phyloP scores from a whole-genome alignment of 1,284 basidiomycete genomes.

The Cutaneotrichosporon sp. region DNA sequence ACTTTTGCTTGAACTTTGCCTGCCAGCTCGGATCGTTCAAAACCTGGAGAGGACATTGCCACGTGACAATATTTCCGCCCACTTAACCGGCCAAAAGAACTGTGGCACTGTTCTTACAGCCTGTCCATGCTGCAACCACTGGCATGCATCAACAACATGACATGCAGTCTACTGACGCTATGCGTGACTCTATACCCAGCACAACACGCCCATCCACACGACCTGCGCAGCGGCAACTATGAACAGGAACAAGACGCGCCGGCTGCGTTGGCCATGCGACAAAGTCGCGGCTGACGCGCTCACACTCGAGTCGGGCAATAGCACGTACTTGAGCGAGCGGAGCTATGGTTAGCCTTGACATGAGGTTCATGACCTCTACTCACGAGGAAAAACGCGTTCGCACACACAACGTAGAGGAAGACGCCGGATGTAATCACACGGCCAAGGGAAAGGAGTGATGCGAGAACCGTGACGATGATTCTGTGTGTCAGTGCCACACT shows the following conservation, averaged over 20 bases:
- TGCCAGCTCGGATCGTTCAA: too few species aligned
- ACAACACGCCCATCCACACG: constrained; percentile 71
- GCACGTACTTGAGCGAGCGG: constrained; percentile 87
- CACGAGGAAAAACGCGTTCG: constrained; percentile 92
- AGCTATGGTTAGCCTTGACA: constrained; percentile 43
- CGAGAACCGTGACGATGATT: constrained; percentile 47
- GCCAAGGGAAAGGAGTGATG: constrained; percentile 51
- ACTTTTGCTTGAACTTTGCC: constrained; percentile 1
- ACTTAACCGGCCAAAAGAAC: too few species aligned
- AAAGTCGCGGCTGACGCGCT: constrained; percentile 58
- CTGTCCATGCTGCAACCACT: too few species aligned
- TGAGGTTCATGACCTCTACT: constrained; percentile 35
- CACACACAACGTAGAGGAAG: constrained; percentile 78
- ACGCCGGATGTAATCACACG: constrained; percentile 63
- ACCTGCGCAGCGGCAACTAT: constrained; percentile 65
- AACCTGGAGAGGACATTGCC: too few species aligned
- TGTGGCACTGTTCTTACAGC: too few species aligned
- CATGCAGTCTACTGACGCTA: constrained; percentile 5
- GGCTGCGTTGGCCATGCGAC: constrained; percentile 69
- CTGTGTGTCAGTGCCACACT: constrained; percentile 15
- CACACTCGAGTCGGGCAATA: constrained; percentile 65
- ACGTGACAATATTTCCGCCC: too few species aligned
- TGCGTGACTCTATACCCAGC: constrained; percentile 53
- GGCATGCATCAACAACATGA: background rate
- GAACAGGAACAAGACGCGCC: constrained; percentile 81